Conservation (phyloP, 169 alveolate genomes). For the Plasmodium gonderi region DNA sequence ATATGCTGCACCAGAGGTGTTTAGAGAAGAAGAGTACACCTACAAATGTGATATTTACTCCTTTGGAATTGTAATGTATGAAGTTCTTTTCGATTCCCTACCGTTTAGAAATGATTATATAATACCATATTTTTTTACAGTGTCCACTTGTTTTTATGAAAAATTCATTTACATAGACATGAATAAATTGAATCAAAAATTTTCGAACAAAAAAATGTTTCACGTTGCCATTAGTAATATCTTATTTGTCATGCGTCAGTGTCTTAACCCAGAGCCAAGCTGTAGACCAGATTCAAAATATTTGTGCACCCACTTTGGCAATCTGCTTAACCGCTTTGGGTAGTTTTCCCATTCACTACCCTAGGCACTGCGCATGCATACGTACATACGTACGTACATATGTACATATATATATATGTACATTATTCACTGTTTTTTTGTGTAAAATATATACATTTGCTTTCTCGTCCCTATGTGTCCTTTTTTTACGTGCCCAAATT, state of each 20-base stretch:
- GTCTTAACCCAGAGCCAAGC: slow-evolving; percentile 49
- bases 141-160: slow-evolving; percentile 10
- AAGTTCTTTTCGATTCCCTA: slow-evolving; percentile 74
- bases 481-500: too few species aligned
- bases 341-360: background rate
- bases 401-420: background rate
- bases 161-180: slow-evolving; percentile 31
- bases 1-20: slow-evolving; percentile 86
- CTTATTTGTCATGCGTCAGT: slow-evolving; percentile 20
- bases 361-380: too few species aligned
- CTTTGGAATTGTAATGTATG: slow-evolving; percentile 87
- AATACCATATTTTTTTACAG: slow-evolving; percentile 22
- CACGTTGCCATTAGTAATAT: slow-evolving; percentile 23
- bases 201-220: background rate
- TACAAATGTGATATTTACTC: slow-evolving; percentile 87
- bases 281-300: slow-evolving; percentile 46
- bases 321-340: background rate
- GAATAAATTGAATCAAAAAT: background rate
- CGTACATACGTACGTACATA: background rate
- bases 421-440: too few species aligned
- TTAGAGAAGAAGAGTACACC: slow-evolving; percentile 82
- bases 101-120: slow-evolving; percentile 15
- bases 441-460: too few species aligned
- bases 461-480: too few species aligned
- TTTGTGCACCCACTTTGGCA: background rate